These are phyloP conservation scores for Sicyos edulis DNA, from an alignment of 306 rosid genomes.

Conservation along the genomic window DNA sequence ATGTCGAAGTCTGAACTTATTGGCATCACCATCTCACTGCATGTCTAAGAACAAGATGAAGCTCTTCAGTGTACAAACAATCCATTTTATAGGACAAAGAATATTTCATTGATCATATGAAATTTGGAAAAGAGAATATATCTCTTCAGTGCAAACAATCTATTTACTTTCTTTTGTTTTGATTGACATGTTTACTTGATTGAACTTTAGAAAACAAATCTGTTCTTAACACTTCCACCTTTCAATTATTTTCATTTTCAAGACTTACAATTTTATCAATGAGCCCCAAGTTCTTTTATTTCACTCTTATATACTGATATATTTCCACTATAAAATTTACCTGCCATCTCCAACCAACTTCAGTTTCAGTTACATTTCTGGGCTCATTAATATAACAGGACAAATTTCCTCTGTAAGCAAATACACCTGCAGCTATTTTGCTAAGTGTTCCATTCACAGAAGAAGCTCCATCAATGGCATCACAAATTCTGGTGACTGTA, in stretches of 20 bases:
- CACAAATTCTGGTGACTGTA: slow-evolving; percentile 48
- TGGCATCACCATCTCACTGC: slow-evolving; percentile 45
- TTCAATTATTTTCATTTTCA: background rate
- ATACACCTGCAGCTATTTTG: slow-evolving; percentile 55
- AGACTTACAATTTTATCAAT: background rate
- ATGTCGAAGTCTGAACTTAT: slow-evolving; percentile 25
- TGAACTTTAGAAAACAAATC: background rate
- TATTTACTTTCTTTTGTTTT: background rate
- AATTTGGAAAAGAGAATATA: background rate
- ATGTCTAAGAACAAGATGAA: slow-evolving; percentile 27
- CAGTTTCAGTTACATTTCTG: slow-evolving; percentile 28
- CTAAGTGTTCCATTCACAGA: slow-evolving; percentile 28
- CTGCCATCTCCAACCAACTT: slow-evolving; percentile 74
- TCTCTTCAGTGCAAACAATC: no score
- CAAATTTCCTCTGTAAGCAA: slow-evolving; percentile 34
- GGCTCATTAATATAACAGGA: slow-evolving; percentile 46
- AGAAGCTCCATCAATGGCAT: slow-evolving; percentile 48
- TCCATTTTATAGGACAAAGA: background rate
- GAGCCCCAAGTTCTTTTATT: no score
- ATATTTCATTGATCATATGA: background rate
- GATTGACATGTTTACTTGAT: background rate
- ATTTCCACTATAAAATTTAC: slow-evolving; percentile 37
- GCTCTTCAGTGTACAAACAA: background rate
- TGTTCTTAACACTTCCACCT: background rate
- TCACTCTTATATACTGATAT: no score